Evolutionary conservation across 2,329 filamentous ascomycete genomes (phyloP).

Genomic region (Emergomyces orientalis): DNA sequence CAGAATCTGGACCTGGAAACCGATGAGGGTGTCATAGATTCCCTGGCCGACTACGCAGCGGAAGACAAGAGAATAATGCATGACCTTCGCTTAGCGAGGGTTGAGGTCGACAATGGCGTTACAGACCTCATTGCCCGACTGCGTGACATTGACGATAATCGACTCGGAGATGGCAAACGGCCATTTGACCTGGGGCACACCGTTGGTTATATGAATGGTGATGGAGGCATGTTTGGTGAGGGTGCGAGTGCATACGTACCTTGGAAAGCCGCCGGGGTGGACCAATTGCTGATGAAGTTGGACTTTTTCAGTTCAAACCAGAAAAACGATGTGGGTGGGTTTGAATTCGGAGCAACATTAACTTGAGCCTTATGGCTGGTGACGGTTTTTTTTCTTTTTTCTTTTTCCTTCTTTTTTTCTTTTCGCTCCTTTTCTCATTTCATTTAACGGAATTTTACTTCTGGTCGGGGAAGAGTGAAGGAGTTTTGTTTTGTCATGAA

Average conservation of each 20-base stretch:
- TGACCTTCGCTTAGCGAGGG: slow-evolving; percentile 56
- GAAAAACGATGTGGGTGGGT: slow-evolving; percentile 6
- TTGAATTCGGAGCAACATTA: slow-evolving; percentile 7
- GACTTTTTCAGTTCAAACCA: slow-evolving; percentile 45
- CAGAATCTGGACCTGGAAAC: slow-evolving; percentile 68
- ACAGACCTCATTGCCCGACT: slow-evolving; percentile 50
- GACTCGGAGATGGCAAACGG: slow-evolving; percentile 34
- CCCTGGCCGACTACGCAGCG: slow-evolving; percentile 58
- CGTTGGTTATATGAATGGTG: slow-evolving; percentile 24
- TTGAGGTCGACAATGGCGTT: slow-evolving; percentile 57
- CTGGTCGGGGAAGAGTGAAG: not conserved
- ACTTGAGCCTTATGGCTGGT: not conserved
- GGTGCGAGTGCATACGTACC: slow-evolving; percentile 51
- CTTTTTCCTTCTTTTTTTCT: not conserved
- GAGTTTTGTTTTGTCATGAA: not conserved
- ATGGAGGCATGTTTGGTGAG: slow-evolving; percentile 22
- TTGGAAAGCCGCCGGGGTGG: slow-evolving; percentile 66
- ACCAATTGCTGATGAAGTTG: slow-evolving; percentile 82
- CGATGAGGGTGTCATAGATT: slow-evolving; percentile 72
- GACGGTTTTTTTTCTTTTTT: not conserved
- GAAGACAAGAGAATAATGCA: slow-evolving; percentile 62
- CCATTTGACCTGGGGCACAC: slow-evolving; percentile 26
- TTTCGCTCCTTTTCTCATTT: too few species aligned
- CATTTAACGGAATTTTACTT: too few species aligned
- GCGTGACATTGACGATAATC: slow-evolving; percentile 51